These are phyloP conservation scores for Syzygium malaccense DNA, from an alignment of 441 rosid genomes.

Conservation along the genomic window DNA sequence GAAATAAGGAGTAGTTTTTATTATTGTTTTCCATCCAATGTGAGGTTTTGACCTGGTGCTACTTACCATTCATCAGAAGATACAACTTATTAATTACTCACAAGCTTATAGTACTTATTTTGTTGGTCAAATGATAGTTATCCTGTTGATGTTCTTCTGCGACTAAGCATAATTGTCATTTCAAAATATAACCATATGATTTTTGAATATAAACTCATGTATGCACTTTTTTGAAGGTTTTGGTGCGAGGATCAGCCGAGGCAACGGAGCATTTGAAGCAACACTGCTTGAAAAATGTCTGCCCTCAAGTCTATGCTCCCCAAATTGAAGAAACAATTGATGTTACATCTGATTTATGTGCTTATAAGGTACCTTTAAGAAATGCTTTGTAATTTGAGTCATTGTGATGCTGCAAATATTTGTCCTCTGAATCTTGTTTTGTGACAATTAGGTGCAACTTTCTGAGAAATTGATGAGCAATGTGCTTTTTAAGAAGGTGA, in stretches of 20 bases:
- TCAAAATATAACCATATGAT: background rate
- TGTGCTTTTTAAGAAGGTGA: conserved; percentile 90
- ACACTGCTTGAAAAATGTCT: conserved; percentile 76
- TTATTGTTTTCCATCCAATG: background rate
- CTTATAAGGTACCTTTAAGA: conserved; percentile 61
- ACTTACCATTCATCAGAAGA: background rate
- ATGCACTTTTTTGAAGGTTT: conserved; percentile 41
- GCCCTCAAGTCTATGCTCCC: conserved; percentile 91
- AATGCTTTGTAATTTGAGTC: background rate
- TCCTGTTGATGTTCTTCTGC: background rate
- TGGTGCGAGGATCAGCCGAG: conserved; percentile 97
- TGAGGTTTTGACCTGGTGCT: background rate
- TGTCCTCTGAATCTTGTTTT: conserved; percentile 9
- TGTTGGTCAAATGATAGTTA: background rate
- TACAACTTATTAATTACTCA: background rate
- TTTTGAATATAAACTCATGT: background rate
- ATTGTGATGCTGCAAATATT: background rate
- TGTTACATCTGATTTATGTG: conserved; percentile 95
- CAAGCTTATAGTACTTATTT: background rate
- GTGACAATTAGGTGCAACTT: conserved; percentile 69
- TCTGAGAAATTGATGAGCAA: conserved; percentile 97
- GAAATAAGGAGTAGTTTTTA: background rate
- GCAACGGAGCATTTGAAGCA: conserved; percentile 97
- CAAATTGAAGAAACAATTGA: conserved; percentile 85
- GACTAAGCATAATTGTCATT: background rate